Conservation (phyloP, 192 early-diverging fungal genomes). For the Funneliformis geosporum region DNA sequence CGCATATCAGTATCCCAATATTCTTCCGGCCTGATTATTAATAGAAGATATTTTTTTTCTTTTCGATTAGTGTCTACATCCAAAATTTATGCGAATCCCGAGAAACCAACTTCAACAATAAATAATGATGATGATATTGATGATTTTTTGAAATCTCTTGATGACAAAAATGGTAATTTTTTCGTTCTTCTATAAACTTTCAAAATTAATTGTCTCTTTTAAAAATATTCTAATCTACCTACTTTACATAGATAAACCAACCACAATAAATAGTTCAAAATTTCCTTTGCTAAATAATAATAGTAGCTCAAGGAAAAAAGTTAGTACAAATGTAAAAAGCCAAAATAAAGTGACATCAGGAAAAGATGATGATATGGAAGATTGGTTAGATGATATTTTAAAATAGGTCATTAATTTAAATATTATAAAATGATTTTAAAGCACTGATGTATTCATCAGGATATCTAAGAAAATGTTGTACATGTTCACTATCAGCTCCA, state of each 20-base stretch:
- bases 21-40: neutral
- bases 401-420: neutral
- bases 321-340: neutral
- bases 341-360: neutral
- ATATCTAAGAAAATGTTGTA: conserved; percentile 29
- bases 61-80: neutral
- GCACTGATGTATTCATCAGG: conserved; percentile 23
- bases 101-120: conserved; percentile 6
- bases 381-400: conserved; percentile 18
- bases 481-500: conserved; percentile 15
- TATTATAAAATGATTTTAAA: conserved; percentile 14
- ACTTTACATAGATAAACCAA: neutral
- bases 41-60: neutral
- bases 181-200: neutral
- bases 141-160: conserved; percentile 15
- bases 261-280: neutral
- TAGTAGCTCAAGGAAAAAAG: neutral
- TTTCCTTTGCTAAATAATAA: neutral
- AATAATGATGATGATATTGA: conserved; percentile 4
- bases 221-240: neutral
- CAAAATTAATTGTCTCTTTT: neutral
- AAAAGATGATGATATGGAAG: conserved; percentile 1
- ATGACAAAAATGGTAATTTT: neutral
- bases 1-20: neutral
- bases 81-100: neutral